Percentiles rank a stretch among this genome's conserved stretches.
Evolutionary conservation across 441 rosid species (phyloP).

Genomic region (Geranium incanum): DNA sequence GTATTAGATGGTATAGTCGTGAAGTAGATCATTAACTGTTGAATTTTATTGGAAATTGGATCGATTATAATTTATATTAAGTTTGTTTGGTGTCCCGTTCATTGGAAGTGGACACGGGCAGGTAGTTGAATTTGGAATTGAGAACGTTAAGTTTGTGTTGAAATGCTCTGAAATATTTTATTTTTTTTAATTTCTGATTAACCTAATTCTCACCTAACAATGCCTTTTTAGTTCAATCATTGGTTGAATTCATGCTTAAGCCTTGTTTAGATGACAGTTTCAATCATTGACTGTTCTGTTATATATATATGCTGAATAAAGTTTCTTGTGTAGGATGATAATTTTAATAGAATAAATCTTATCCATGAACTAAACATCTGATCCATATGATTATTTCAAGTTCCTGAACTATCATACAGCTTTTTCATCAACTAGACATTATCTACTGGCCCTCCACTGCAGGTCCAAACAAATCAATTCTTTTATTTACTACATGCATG

Average conservation of each 20-base stretch:
- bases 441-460: neutral
- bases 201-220: neutral
- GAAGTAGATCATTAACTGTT: neutral
- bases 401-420: neutral
- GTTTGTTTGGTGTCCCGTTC: neutral
- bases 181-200: neutral
- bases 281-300: neutral
- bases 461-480: neutral
- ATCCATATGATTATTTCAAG: neutral
- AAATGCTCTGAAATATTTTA: neutral
- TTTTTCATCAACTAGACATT: neutral
- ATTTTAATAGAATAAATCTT: neutral
- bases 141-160: neutral
- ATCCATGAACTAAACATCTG: neutral
- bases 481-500: neutral
- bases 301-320: neutral
- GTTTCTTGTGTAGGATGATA: neutral
- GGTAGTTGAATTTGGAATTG: constrained; percentile 1
- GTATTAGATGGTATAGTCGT: neutral
- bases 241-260: neutral
- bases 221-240: neutral
- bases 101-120: neutral
- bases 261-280: neutral
- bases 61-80: neutral
- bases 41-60: neutral